phyloP scores from a whole-genome alignment of 2,329 filamentous ascomycete genomes.

The Pseudogymnoascus sp. region DNA sequence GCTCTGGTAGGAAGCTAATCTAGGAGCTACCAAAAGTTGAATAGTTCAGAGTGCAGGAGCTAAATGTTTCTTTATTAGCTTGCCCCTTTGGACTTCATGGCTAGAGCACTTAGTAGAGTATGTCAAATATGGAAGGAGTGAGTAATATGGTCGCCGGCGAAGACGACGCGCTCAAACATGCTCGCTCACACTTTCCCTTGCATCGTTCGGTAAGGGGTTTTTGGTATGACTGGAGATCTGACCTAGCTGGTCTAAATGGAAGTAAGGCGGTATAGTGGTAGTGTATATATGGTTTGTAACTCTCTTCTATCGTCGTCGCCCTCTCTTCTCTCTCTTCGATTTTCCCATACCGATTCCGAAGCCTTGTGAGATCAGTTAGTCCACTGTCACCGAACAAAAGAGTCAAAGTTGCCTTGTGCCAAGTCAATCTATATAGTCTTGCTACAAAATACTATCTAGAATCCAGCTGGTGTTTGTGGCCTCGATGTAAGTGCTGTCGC shows the following conservation, averaged over 20 bases:
- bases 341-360: not conserved
- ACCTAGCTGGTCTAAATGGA: not conserved
- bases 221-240: not conserved
- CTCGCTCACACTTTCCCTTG: not conserved
- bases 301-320: not conserved
- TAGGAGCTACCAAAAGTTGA: not conserved
- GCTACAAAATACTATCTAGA: not conserved
- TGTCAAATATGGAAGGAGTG: not conserved
- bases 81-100: not conserved
- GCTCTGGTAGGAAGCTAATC: not conserved
- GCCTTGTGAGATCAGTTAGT: not conserved
- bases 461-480: not conserved
- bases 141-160: not conserved
- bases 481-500: not conserved
- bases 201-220: not conserved
- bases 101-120: not conserved
- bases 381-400: not conserved
- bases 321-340: not conserved
- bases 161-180: not conserved
- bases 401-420: conserved; percentile 2
- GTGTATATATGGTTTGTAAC: not conserved
- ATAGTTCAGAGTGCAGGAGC: not conserved
- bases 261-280: not conserved
- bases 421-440: not conserved
- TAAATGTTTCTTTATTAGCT: not conserved